Evolutionary conservation across 345 rosid genomes (phyloP).

Genomic region (Arabidopsis thaliana): TAIR10.1 NC_003070.9:9980501-9981000

Average conservation of each 20-base stretch:
- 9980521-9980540: constrained; percentile 68
- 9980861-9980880: constrained; percentile 57
- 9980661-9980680: constrained; percentile 82
- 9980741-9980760: not conserved
- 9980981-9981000: constrained; percentile 4
- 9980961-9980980: not conserved
- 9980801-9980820: constrained; percentile 58
- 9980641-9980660: constrained; percentile 97
- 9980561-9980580: constrained; percentile 87
- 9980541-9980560: constrained; percentile 73
- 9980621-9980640: constrained; percentile 97
- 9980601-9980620: constrained; percentile 95
- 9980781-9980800: constrained; percentile 59
- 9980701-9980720: constrained; percentile 1
- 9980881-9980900: constrained; percentile 37
- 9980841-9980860: constrained; percentile 62
- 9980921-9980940: not conserved
- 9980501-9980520: constrained; percentile 54
- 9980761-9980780: constrained; percentile 22
- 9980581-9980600: constrained; percentile 98
- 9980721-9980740: not conserved
- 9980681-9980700: constrained; percentile 21
- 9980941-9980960: constrained; percentile 14
- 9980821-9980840: constrained; percentile 63
- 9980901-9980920: constrained; percentile 4